Percentiles rank a stretch among this genome's conserved stretches.
These are phyloP conservation scores for Wickerhamomyces chambardii DNA, from an alignment of 805 yeast species.

Conservation along the genomic window DNA sequence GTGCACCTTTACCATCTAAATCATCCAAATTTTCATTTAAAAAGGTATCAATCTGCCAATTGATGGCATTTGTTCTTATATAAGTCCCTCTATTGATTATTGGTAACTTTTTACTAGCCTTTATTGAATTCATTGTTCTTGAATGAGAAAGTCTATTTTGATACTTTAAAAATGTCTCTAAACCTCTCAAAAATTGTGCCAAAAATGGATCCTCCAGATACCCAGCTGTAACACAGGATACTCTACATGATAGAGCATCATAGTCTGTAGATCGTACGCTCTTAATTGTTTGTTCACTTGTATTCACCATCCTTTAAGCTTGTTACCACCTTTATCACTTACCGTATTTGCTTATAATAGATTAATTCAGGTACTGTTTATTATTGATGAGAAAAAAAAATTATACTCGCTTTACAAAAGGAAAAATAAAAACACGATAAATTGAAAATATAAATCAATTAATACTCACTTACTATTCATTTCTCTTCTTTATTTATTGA, in stretches of 20 bases:
- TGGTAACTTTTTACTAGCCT: conserved; percentile 29
- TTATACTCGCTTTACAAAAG: too few species aligned
- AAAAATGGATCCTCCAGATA: conserved; percentile 34
- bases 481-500: too few species aligned
- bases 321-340: too few species aligned
- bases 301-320: too few species aligned
- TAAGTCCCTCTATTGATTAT: conserved; percentile 67
- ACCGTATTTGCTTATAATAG: too few species aligned
- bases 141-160: conserved; percentile 13
- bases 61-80: conserved; percentile 46
- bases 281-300: conserved; percentile 1
- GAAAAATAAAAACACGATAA: too few species aligned
- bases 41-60: conserved; percentile 34
- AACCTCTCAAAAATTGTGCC: conserved; percentile 7
- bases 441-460: too few species aligned
- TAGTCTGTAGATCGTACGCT: conserved; percentile 39
- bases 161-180: conserved; percentile 12
- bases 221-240: conserved; percentile 37
- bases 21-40: conserved; percentile 15
- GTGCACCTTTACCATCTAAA: conserved; percentile 25
- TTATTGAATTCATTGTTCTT: conserved; percentile 9
- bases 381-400: too few species aligned
- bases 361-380: too few species aligned
- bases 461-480: too few species aligned
- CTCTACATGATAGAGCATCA: conserved; percentile 63